Evolutionary conservation across 2,329 filamentous ascomycete genomes (phyloP), one percentile per base, ranked within the genome.

Genomic region (Anisogramma anomala): DNA sequence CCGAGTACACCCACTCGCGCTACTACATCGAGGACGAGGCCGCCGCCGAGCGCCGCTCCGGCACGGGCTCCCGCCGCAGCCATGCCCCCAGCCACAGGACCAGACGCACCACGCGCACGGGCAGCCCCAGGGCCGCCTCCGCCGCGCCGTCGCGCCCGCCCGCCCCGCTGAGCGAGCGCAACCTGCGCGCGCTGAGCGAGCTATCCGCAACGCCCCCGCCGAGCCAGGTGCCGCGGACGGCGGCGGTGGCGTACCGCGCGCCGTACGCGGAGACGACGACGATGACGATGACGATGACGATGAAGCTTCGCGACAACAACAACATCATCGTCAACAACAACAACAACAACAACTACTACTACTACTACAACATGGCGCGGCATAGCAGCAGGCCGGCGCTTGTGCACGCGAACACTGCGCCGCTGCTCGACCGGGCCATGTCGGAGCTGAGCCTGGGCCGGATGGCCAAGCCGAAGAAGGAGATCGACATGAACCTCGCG

Each of bases 401-500:
- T 10, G 49, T 48, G 7, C 59, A 54, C 53, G 59, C 55, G 46
- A 50, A 56, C 31, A 57, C 61, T 4, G 53, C 37, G 13, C 45
- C 45, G 4, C n/a, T 17, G 20, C 15, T 41, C 9, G 15, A 30
- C 22, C 20, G 15, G 15, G 23, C 17, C 22, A 47, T 52, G 18
- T 69, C 69, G 6, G 63, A 68, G 15, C 58, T 64, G 1, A 54
- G 62, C 8, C 48, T 67, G 15, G 9, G 18, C 3, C 30, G 33
- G 14, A 23, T 28, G 9, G 37, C 26, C 15, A 52, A 51, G 47
- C 53, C 52, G 45, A 49, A 53, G 33, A 67, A 71, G 51, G 67
- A 78, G 41, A 79, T 94, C 52, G 89, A 95, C 55, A 87, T 94
- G 84, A 73, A 94, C 56, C 69, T 96, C 6, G 89, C 89, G 6